Evolutionary conservation across 2,329 filamentous ascomycete species (phyloP).

Genomic region (Ampelomyces quisqualis): DNA sequence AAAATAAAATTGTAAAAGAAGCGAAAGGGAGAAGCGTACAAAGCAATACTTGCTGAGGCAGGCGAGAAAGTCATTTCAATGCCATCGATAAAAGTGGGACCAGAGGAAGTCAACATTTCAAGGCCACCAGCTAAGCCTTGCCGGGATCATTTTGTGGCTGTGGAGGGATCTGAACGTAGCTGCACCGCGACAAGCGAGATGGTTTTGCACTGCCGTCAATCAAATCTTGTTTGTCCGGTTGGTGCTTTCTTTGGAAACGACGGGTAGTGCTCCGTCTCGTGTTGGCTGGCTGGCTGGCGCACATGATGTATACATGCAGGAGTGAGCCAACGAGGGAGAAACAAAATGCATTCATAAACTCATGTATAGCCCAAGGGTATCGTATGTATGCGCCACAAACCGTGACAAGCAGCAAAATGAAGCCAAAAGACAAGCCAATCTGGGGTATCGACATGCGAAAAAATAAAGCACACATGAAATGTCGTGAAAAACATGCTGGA

Average conservation of each 20-base stretch:
- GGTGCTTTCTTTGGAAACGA: neutral
- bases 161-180: neutral
- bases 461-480: neutral
- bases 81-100: neutral
- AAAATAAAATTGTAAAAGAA: no score
- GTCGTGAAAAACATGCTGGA: neutral
- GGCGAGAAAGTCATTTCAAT: neutral
- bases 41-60: neutral
- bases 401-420: slow-evolving; percentile 1
- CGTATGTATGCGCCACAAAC: slow-evolving; percentile 10
- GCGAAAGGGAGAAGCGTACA: no score
- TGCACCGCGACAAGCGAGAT: neutral
- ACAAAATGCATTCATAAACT: neutral
- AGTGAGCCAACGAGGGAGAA: neutral
- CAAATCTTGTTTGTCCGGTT: no score
- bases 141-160: neutral
- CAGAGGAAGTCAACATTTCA: neutral
- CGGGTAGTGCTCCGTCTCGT: neutral
- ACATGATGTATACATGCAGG: no score
- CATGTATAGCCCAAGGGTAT: slow-evolving; percentile 13
- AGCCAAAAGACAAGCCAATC: neutral
- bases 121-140: neutral
- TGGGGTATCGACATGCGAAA: neutral
- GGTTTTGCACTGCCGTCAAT: neutral
- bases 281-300: neutral